A percentile compares a stretch with the other conserved stretches of the same genome.
Conservation (phyloP, 352 stramenopile species). For the Pythium apleroticum region DNA sequence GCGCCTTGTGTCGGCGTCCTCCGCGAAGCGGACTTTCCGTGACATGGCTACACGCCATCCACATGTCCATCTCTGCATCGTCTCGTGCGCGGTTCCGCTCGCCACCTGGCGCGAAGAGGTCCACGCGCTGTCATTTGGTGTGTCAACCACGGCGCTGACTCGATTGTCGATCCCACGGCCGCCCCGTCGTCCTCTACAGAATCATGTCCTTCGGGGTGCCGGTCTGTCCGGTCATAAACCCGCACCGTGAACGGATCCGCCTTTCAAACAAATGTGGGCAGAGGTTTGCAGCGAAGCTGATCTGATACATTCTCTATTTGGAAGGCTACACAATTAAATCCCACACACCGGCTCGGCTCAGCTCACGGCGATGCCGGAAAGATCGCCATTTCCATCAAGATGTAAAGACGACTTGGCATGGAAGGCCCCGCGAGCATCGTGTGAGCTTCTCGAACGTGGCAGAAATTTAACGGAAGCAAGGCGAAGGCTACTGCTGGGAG, state of each 20-base stretch:
- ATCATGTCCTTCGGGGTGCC: not conserved
- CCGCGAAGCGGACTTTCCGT: not conserved
- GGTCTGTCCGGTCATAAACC: not conserved
- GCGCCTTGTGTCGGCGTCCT: too few relatives aligned
- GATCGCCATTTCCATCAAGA: constrained; percentile 5
- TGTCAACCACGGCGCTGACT: not conserved
- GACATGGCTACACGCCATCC: not conserved
- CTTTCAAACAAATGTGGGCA: not conserved
- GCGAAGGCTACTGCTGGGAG: not conserved
- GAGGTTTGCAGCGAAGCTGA: not conserved
- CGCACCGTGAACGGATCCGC: not conserved
- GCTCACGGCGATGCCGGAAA: constrained; percentile 3
- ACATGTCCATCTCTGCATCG: not conserved
- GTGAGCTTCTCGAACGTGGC: not conserved
- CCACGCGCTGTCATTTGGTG: not conserved
- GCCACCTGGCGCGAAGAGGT: not conserved
- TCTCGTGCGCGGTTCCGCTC: not conserved
- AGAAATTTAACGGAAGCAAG: not conserved
- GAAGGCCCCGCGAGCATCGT: not conserved
- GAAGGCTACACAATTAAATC: not conserved
- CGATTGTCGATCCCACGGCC: not conserved
- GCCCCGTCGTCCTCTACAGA: constrained; percentile 5
- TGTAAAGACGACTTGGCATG: constrained; percentile 3
- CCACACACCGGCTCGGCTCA: not conserved
- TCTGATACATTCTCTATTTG: not conserved